Percentiles rank a stretch among this genome's conserved stretches.
Conservation (phyloP, 768 basidiomycete genomes). For the Goffeauzyma gilvescens region DNA sequence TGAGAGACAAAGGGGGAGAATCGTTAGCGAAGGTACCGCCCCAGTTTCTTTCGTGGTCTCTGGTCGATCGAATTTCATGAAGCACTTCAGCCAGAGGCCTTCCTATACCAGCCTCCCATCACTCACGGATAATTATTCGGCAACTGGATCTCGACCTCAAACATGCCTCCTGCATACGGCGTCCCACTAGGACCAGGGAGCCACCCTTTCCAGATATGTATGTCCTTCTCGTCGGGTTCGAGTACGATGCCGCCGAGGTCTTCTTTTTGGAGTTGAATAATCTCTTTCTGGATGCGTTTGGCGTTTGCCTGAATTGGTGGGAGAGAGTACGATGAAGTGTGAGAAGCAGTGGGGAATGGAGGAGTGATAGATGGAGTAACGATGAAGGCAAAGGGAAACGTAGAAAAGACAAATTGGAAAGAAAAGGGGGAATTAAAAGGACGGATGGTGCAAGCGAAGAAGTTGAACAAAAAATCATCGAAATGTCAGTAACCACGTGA, state of each 20-base stretch:
- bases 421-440: too few relatives aligned
- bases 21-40: background rate
- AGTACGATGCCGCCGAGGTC: constrained; percentile 23
- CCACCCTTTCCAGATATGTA: constrained; percentile 23
- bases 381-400: too few relatives aligned
- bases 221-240: constrained; percentile 24
- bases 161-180: constrained; percentile 30
- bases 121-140: constrained; percentile 31
- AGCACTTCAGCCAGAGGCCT: too few relatives aligned
- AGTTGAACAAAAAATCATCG: too few relatives aligned
- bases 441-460: too few relatives aligned
- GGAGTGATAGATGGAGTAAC: too few relatives aligned
- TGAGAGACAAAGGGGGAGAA: constrained; percentile 4
- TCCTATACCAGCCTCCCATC: background rate
- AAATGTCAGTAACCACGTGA: too few relatives aligned
- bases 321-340: too few relatives aligned
- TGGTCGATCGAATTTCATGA: too few relatives aligned
- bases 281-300: constrained; percentile 31
- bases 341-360: too few relatives aligned
- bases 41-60: too few relatives aligned
- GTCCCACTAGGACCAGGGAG: constrained; percentile 26
- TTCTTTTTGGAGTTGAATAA: constrained; percentile 26
- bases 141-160: constrained; percentile 25
- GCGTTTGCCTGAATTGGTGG: constrained; percentile 14
- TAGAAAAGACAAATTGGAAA: too few relatives aligned